Evolutionary conservation across 768 basidiomycete species (phyloP), one percentile per base, ranked within the genome.

Genomic region (Ramaria rubella): DNA sequence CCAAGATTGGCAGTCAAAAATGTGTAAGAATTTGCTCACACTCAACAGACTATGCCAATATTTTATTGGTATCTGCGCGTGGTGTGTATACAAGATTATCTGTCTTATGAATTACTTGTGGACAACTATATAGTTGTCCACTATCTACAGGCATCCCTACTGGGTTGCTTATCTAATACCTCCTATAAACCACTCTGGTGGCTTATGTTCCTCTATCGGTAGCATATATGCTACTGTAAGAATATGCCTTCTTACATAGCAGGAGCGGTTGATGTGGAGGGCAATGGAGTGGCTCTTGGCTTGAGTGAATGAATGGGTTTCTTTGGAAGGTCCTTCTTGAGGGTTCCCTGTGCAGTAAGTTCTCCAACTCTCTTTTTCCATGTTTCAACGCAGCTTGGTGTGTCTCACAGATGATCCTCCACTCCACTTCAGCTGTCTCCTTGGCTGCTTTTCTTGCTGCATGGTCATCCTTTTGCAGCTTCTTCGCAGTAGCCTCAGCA

Each of bases 341-440:
- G 24, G 34, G 11, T 38, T 49, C 33, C 11, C 19, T 27, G 52
- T 23, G 42, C 27, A n/a, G 23, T 50, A 21, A 29, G 27, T 15
- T 58, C 59, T 26, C 15, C 46, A 23, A 17, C 29, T 27, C 24
- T 29, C 36, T 36, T 15, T 48, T 58, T 21, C 29, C 57, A 60
- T 27, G 45, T 55, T 21, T 17, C 23, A 24, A 38, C 19, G 49
- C 59, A 15, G 12, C 17, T n/a, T 33, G 29, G 45, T 62, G 61
- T 30, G 15, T 29, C 17, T 33, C 55, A 34, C 52, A 57, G 23
- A 58, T 54, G 6, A 2, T 23, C 48, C 48, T 53, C 61, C 61
- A 62, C 49, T 44, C 7, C 4, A 17, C 38, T 23, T 60, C 57
- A 3, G 49, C 29, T 5, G 43, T 59, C 23, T 30, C 46, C 43